phyloP scores from a whole-genome alignment of 306 rosid species.

The Gastrolobium villosum region DNA sequence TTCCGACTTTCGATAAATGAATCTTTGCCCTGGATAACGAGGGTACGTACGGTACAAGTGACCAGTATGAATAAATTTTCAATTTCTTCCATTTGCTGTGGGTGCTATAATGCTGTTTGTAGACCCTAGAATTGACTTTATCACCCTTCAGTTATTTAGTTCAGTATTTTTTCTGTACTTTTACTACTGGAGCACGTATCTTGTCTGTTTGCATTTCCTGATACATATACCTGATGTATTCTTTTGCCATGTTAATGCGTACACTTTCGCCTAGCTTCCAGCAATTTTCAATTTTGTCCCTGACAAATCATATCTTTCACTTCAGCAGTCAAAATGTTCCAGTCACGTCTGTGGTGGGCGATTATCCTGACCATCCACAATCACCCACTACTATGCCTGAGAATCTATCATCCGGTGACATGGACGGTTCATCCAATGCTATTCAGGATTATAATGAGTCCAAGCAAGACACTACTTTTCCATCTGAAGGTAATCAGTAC shows the following conservation, averaged over 20 bases:
- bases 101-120: not conserved
- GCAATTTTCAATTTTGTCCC: slow-evolving; percentile 7
- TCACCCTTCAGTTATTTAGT: too few species aligned
- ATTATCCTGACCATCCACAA: slow-evolving; percentile 72
- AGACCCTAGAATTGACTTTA: too few species aligned
- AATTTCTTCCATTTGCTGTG: not conserved
- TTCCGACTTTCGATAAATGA: slow-evolving; percentile 6
- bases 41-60: not conserved
- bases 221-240: slow-evolving; percentile 24
- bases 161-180: too few species aligned
- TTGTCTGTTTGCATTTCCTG: slow-evolving; percentile 23
- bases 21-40: slow-evolving; percentile 12
- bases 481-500: slow-evolving; percentile 79
- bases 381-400: slow-evolving; percentile 68
- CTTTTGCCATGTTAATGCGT: not conserved
- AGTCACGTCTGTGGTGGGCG: slow-evolving; percentile 65
- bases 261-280: slow-evolving; percentile 28
- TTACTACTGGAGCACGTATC: slow-evolving; percentile 9
- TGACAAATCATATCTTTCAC: slow-evolving; percentile 29
- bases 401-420: slow-evolving; percentile 69
- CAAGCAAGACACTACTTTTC: slow-evolving; percentile 73
- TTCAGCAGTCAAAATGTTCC: slow-evolving; percentile 67
- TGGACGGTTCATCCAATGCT: slow-evolving; percentile 76
- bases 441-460: slow-evolving; percentile 68
- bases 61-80: not conserved